These are phyloP conservation scores for Wallacemonas rigidus DNA, from an alignment of 208 protist genomes.

Conservation along the genomic window DNA sequence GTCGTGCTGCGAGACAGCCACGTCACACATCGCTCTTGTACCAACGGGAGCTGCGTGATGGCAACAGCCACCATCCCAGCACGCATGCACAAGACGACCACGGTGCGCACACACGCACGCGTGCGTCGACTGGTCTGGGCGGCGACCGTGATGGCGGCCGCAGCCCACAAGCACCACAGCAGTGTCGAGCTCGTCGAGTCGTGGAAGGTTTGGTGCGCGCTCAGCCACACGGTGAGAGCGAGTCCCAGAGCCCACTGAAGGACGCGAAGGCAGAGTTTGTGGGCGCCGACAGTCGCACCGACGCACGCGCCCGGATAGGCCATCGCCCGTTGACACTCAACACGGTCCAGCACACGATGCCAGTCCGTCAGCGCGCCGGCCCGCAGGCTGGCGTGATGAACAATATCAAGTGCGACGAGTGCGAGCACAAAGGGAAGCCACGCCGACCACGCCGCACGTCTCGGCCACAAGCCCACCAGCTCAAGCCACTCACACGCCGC, in stretches of 20 bases:
- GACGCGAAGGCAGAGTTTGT: not conserved
- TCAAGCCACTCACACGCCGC: not conserved
- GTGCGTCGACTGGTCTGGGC: not conserved
- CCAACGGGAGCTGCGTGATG: not conserved
- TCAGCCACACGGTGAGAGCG: not conserved
- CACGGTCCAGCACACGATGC: not conserved
- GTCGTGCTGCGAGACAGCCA: slow-evolving; percentile 3
- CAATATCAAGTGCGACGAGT: not conserved
- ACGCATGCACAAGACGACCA: not conserved
- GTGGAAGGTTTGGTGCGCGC: not conserved
- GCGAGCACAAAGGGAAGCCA: not conserved
- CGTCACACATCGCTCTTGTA: not conserved
- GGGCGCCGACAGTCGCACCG: not conserved
- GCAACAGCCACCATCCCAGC: not conserved
- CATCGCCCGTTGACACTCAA: slow-evolving; percentile 7
- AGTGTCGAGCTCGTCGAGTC: not conserved
- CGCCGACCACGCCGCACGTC: not conserved
- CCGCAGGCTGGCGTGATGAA: not conserved
- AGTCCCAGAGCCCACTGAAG: not conserved
- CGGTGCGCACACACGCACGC: not conserved
- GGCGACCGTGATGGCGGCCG: not conserved
- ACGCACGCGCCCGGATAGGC: not conserved
- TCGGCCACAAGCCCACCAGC: not conserved
- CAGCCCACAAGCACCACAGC: not conserved
- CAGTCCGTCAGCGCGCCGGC: not conserved